These are phyloP conservation scores for Geoglossum cookeanum DNA, from an alignment of 2,329 filamentous ascomycete species.

Conservation along the genomic window DNA sequence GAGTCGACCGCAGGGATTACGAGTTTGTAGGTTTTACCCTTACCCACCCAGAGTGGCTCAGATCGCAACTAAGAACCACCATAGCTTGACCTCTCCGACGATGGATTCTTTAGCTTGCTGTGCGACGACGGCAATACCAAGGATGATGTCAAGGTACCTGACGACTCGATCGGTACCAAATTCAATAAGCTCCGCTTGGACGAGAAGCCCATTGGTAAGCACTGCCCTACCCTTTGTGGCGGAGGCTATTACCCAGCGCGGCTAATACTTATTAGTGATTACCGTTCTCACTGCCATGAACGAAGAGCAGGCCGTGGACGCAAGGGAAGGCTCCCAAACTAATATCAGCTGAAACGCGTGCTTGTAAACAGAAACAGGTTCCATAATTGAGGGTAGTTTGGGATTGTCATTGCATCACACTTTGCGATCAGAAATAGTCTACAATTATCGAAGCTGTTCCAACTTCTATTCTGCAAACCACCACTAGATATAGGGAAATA, in stretches of 20 bases:
- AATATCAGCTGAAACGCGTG: background rate
- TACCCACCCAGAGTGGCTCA: background rate
- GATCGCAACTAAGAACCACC: background rate
- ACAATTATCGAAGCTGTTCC: background rate
- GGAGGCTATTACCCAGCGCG: background rate
- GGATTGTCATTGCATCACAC: conserved; percentile 2
- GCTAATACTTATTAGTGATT: conserved; percentile 40
- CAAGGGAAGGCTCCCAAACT: no score
- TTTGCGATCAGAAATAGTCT: conserved; percentile 1
- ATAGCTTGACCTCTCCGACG: conserved; percentile 86
- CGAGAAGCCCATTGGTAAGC: no score
- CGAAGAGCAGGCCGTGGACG: conserved; percentile 80
- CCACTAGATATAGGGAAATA: background rate
- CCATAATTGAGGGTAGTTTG: background rate
- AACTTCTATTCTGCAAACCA: background rate
- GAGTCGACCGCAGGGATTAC: conserved; percentile 79
- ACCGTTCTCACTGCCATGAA: conserved; percentile 91
- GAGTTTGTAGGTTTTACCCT: conserved; percentile 55
- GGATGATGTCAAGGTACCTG: conserved; percentile 94
- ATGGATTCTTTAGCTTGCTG: conserved; percentile 91
- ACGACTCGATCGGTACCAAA: no score
- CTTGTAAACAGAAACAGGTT: background rate
- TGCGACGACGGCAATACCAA: conserved; percentile 68
- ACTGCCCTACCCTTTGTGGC: background rate
- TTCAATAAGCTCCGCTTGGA: no score